Percentiles rank a stretch among this genome's conserved stretches.
Evolutionary conservation across 2,329 filamentous ascomycete species (phyloP).

Genomic region (Camillea tinctor): DNA sequence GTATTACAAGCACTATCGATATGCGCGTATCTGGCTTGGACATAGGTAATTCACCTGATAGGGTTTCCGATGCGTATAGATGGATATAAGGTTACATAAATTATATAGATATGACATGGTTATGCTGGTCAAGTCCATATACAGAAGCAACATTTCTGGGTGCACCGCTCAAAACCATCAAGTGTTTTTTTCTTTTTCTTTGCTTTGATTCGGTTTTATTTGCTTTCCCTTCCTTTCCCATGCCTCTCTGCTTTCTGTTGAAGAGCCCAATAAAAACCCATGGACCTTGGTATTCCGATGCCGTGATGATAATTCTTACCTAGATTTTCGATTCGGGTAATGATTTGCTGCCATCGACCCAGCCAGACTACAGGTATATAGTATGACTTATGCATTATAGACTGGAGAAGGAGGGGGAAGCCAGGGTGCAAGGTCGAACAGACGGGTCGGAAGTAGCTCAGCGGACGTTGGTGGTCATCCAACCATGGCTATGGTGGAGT

Average conservation of each 20-base stretch:
- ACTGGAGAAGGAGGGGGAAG: constrained; percentile 21
- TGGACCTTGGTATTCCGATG: constrained; percentile 19
- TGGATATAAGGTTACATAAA: too few species aligned
- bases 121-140: too few species aligned
- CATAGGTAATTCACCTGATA: too few species aligned
- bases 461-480: background rate
- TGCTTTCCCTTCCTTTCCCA: background rate
- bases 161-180: too few species aligned
- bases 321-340: constrained; percentile 12
- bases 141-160: too few species aligned
- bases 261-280: constrained; percentile 13
- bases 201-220: too few species aligned
- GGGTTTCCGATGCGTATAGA: too few species aligned
- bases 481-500: background rate
- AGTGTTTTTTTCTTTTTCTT: too few species aligned
- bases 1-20: too few species aligned
- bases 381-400: constrained; percentile 11
- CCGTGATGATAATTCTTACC: constrained; percentile 15
- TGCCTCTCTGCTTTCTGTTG: background rate
- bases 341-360: constrained; percentile 15
- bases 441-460: background rate
- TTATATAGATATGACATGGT: too few species aligned
- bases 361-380: constrained; percentile 4
- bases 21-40: too few species aligned
- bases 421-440: background rate